Base-by-base conservation (phyloP, 2,329 filamentous ascomycete species). In the Pezicula neosporulosa region DNA sequence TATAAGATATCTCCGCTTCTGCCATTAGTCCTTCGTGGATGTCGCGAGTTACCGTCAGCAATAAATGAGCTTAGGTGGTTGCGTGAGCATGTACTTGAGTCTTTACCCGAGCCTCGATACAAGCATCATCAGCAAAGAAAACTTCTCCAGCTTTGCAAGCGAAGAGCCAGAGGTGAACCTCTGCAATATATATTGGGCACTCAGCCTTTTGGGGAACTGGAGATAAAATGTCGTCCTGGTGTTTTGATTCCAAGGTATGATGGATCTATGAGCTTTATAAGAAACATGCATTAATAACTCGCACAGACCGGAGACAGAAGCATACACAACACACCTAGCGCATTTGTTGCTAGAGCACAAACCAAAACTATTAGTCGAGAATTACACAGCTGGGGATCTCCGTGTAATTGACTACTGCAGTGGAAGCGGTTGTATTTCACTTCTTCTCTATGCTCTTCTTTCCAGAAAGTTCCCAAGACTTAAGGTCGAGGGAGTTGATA, bases 101-200 rank as follows among this genome's bases (percentile, higher is more conserved):
- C 50, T 48, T 42, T 35, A 16, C 10, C 13, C 42, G 18, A 46
- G 16, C 19, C 43, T 15, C 24, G 60, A 63, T 47, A 57, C 60
- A 43, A 50, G 61, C 47, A 58, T 57, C 38, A 50, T 15, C 47
- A 33, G 21, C 45, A 42, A 44, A 45, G 30, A 38, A 47, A 15
- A 18, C 53, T 81, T 2, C 56, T 67, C 7, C 55, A 62, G 1
- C 66, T 85, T 6, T 82, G 79, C 55, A 67, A 66, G 4, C 68
- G 72, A 45, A 73, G 83, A 33, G 74, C 77, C 8, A 69, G 66
- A 8, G 90, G 90, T 1, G 80, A 85, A 52, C 94, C 94, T 1
- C 71, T 99, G 33, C 94, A 97, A 68, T 97, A 97, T 66, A 78
- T 97, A 19, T 73, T 99, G 1, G 91, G 91, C 3, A 85, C 85